Conservation (phyloP, 2,329 filamentous ascomycete species). For the Ophiognomonia clavigignenti-juglandacearum region DNA sequence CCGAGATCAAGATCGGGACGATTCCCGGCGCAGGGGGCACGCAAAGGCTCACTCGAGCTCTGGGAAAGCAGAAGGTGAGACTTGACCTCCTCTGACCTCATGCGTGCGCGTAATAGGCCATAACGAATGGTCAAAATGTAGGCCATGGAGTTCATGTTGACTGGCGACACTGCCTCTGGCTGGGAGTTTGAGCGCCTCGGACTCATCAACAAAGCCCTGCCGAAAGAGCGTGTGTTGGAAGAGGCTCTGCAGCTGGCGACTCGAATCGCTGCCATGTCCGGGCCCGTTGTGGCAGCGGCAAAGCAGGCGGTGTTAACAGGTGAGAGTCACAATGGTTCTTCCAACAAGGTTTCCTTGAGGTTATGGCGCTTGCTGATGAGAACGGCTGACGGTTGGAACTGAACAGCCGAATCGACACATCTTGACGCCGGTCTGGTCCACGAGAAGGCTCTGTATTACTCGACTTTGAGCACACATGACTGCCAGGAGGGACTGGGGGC, state of each 20-base stretch:
- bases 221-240: slow-evolving; percentile 29
- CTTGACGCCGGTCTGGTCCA: slow-evolving; percentile 33
- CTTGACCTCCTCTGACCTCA: neutral
- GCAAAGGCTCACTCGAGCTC: slow-evolving; percentile 27
- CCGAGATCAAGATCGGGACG: slow-evolving; percentile 26
- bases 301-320: slow-evolving; percentile 39
- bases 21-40: slow-evolving; percentile 27
- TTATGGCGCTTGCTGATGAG: too few relatives aligned
- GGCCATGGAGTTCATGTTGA: slow-evolving; percentile 42
- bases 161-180: slow-evolving; percentile 32
- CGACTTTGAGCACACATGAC: slow-evolving; percentile 32
- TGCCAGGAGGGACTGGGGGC: slow-evolving; percentile 36
- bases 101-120: neutral
- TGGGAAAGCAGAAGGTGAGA: slow-evolving; percentile 31
- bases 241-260: slow-evolving; percentile 33
- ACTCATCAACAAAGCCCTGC: slow-evolving; percentile 33
- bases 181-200: slow-evolving; percentile 34
- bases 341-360: too few relatives aligned
- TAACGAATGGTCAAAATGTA: slow-evolving; percentile 16
- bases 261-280: slow-evolving; percentile 34
- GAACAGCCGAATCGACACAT: slow-evolving; percentile 35
- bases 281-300: slow-evolving; percentile 34
- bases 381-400: slow-evolving; percentile 5
- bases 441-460: slow-evolving; percentile 32
- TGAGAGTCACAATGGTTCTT: too few relatives aligned